Evolutionary conservation across 164 flowering plant species (phyloP).

Genomic region (Magnolia officinalis): DNA sequence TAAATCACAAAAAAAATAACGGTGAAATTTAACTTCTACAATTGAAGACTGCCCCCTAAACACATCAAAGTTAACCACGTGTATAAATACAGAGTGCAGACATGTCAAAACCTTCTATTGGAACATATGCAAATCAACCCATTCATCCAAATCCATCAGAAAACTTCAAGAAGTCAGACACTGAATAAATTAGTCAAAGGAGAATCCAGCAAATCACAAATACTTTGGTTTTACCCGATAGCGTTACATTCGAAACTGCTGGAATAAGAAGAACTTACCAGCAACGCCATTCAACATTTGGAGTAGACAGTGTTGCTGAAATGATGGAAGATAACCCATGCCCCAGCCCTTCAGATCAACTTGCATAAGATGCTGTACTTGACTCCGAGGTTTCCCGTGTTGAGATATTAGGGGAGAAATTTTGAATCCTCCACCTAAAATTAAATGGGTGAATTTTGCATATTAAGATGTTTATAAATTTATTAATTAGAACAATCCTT

Average conservation of each 20-base stretch:
- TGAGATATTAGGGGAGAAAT: constrained; percentile 87
- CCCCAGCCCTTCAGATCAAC: constrained; percentile 99
- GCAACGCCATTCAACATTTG: constrained; percentile 98
- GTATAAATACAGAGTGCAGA: too few relatives aligned
- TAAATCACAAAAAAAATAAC: too few relatives aligned
- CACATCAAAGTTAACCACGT: too few relatives aligned
- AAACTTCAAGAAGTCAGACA: not conserved
- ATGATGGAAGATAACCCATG: constrained; percentile 75
- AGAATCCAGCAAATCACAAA: too few relatives aligned
- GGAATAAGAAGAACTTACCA: constrained; percentile 40
- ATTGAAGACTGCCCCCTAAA: too few relatives aligned
- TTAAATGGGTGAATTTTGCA: too few relatives aligned
- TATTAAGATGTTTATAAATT: too few relatives aligned
- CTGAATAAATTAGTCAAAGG: not conserved
- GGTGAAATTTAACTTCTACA: too few relatives aligned
- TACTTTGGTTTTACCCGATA: not conserved
- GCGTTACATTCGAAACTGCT: not conserved
- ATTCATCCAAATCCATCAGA: not conserved
- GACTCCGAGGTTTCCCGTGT: constrained; percentile 84
- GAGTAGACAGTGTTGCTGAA: constrained; percentile 92
- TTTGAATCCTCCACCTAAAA: constrained; percentile 89
- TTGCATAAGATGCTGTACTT: constrained; percentile 99
- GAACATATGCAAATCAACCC: too few relatives aligned
- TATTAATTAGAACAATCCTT: not conserved
- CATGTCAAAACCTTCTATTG: too few relatives aligned